Evolutionary conservation across 768 basidiomycete genomes (phyloP), one percentile per base, ranked within the genome.

Genomic region (Tubosaeta sp.): DNA sequence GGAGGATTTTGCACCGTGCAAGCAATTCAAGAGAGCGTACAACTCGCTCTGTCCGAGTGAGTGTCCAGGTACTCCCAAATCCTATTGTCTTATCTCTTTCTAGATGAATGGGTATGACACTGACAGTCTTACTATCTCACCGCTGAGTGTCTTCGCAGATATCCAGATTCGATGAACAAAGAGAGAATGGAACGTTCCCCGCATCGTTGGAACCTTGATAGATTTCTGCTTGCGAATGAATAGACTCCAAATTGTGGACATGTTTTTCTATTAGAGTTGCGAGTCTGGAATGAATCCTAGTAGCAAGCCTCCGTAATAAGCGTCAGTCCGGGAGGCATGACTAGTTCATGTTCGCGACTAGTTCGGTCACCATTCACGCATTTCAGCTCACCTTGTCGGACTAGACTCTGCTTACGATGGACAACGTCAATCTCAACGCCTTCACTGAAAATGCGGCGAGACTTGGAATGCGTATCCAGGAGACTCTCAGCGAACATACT

Each of bases 1-100:
- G 60, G 97, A 99, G 61, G 97, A 97, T 54, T 98, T 85, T 69
- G 84, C 86, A n/a, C 94, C 97, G 2, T 98, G 97, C 86, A 93
- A 93, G 76, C 95, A 97, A 72, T 99, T 99, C 84, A 90, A 88
- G 77, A 83, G 84, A 71, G 91, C 91, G 27, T 99, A 93, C 79
- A 81, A 92, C 77, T 93, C 95, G 38, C 83, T 98, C 54, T 99
- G 97, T 76, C 97, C 97, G 58, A 97, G 97, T 97, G 63, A 71
- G 93, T 85, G 13, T 16, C 35, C 25, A 8, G 12, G 4, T 4
- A 22, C 10, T 27, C 22, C n/a, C n/a, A n/a, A 56, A 25, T 50
- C 17, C 39, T 43, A 12, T 50, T 48, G 43, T 34, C 51, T 64
- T 1, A 60, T 50, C 48, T 35, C 31, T 44, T 50, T 54, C 12